These are phyloP conservation scores for Fragaria vesca DNA, from an alignment of 306 rosid species.

Conservation along the genomic window DNA sequence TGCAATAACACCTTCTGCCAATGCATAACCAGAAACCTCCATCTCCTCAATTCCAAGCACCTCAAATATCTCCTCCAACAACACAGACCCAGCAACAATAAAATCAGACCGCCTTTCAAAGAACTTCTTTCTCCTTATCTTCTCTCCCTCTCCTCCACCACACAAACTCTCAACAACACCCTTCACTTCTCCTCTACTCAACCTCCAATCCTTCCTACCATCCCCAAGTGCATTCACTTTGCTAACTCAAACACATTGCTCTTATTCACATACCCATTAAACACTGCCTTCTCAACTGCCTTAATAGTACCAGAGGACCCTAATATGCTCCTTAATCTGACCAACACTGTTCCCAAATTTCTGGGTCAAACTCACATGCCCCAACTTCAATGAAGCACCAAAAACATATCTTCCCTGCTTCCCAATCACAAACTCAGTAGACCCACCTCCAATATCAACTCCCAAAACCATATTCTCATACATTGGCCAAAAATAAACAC, in stretches of 20 bases:
- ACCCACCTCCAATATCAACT: slow-evolving; percentile 46
- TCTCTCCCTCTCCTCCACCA: slow-evolving; percentile 25
- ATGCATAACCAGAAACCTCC: slow-evolving; percentile 37
- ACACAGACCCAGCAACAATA: slow-evolving; percentile 36
- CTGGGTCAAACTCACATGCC: slow-evolving; percentile 41
- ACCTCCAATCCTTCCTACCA: slow-evolving; percentile 32
- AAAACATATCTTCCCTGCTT: slow-evolving; percentile 28
- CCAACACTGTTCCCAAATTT: slow-evolving; percentile 20
- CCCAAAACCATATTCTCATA: slow-evolving; percentile 28
- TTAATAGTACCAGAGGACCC: slow-evolving; percentile 43
- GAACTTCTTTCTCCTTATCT: slow-evolving; percentile 17
- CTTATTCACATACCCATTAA: slow-evolving; percentile 11
- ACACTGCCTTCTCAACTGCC: slow-evolving; percentile 34
- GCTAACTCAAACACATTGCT: slow-evolving; percentile 13
- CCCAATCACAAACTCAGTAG: slow-evolving; percentile 47
- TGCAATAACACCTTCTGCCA: slow-evolving; percentile 38
- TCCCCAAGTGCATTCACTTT: slow-evolving; percentile 4
- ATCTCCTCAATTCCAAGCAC: slow-evolving; percentile 34
- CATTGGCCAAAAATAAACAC: slow-evolving; percentile 29
- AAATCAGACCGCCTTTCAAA: slow-evolving; percentile 35
- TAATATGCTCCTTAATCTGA: slow-evolving; percentile 29
- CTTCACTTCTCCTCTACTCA: slow-evolving; percentile 35
- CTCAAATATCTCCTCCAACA: slow-evolving; percentile 38
- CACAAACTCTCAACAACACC: slow-evolving; percentile 30
- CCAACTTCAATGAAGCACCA: slow-evolving; percentile 34